Conservation (phyloP, 345 rosid genomes). For the Pelargonium nanum region DNA sequence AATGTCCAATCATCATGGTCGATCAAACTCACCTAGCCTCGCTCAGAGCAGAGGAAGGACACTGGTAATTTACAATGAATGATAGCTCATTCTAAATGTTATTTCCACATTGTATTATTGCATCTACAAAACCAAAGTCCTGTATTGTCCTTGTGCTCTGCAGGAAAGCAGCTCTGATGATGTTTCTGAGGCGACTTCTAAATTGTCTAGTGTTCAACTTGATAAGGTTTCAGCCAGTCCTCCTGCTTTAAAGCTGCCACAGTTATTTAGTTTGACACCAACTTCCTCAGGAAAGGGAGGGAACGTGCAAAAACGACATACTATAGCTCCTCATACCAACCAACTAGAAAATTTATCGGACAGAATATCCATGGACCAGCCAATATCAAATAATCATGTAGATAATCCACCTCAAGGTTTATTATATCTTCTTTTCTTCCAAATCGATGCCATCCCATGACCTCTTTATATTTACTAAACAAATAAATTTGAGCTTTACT, state of each 20-base stretch:
- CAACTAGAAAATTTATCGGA: constrained; percentile 54
- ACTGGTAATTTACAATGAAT: constrained; percentile 30
- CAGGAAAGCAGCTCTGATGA: constrained; percentile 75
- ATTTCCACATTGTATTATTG: background rate
- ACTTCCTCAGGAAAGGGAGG: constrained; percentile 80
- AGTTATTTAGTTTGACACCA: constrained; percentile 81
- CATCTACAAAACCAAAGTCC: background rate
- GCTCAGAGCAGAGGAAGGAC: constrained; percentile 71
- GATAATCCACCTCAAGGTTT: constrained; percentile 60
- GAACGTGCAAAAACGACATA: constrained; percentile 62
- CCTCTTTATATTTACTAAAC: no score
- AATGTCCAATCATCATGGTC: constrained; percentile 43
- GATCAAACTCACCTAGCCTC: constrained; percentile 49
- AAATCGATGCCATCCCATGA: background rate
- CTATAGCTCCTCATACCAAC: constrained; percentile 40
- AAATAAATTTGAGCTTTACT: no score
- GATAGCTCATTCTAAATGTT: constrained; percentile 1
- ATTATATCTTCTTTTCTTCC: constrained; percentile 10
- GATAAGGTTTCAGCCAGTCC: constrained; percentile 67
- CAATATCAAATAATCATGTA: constrained; percentile 30
- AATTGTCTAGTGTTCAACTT: constrained; percentile 62
- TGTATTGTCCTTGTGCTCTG: constrained; percentile 7
- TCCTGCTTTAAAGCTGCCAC: constrained; percentile 82
- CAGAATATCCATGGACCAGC: constrained; percentile 44
- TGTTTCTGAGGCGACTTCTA: constrained; percentile 55